Evolutionary conservation across 2,329 filamentous ascomycete species (phyloP).

Genomic region (Diaporthe sp.): DNA sequence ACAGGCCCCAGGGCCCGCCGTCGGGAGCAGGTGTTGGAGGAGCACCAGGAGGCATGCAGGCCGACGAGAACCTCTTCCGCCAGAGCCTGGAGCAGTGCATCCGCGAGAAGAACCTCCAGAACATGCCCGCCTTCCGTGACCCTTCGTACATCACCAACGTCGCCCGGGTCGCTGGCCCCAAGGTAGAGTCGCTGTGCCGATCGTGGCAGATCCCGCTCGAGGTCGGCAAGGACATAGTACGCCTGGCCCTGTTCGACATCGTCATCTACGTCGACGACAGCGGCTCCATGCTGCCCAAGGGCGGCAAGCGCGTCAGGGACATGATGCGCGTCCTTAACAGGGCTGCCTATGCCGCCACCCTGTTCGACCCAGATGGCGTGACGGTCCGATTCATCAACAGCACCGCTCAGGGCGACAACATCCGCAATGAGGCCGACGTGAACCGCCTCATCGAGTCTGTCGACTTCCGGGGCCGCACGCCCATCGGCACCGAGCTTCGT

Average conservation of each 20-base stretch:
- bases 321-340: constrained; percentile 12
- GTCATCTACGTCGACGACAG: constrained; percentile 26
- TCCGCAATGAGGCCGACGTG: constrained; percentile 22
- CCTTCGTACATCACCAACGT: constrained; percentile 21
- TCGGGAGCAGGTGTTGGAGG: background rate
- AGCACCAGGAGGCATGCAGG: background rate
- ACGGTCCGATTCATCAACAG: constrained; percentile 21
- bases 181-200: constrained; percentile 17
- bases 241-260: constrained; percentile 14
- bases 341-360: background rate
- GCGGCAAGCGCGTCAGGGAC: constrained; percentile 19
- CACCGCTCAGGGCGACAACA: constrained; percentile 15
- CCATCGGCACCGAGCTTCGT: constrained; percentile 7
- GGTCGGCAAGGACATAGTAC: constrained; percentile 21
- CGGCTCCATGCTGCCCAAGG: constrained; percentile 22
- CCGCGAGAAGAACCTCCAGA: constrained; percentile 21
- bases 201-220: constrained; percentile 21
- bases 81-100: constrained; percentile 24
- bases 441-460: constrained; percentile 14
- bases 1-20: background rate
- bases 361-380: constrained; percentile 1
- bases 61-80: constrained; percentile 16
- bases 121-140: constrained; percentile 23
- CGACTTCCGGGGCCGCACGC: constrained; percentile 16
- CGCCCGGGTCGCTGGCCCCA: constrained; percentile 1